A percentile compares a stretch with the other conserved stretches of the same genome.
Conservation (phyloP, 371 early-diverging fungal species). For the Mucor sp. region DNA sequence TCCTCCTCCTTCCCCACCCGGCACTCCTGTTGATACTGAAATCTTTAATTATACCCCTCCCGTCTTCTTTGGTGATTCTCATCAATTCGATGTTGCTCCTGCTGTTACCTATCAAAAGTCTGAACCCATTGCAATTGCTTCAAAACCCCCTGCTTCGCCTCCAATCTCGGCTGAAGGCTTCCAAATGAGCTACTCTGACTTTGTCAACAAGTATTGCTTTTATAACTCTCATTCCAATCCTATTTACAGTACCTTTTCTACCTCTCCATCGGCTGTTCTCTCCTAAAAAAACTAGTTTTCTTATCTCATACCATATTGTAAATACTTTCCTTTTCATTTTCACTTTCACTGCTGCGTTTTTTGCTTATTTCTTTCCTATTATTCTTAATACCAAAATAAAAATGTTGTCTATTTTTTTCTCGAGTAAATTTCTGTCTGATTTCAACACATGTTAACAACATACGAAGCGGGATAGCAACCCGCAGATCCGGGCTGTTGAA, state of each 20-base stretch:
- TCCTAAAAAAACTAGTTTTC: conserved; percentile 13
- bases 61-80: conserved; percentile 7
- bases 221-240: conserved; percentile 39
- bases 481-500: neutral
- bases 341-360: neutral
- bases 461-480: neutral
- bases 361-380: neutral
- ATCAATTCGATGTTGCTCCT: neutral
- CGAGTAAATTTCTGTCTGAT: neutral
- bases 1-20: conserved; percentile 24
- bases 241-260: conserved; percentile 35
- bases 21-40: conserved; percentile 14
- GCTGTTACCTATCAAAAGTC: conserved; percentile 1
- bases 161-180: conserved; percentile 19
- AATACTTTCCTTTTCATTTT: conserved; percentile 1
- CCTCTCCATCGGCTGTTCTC: conserved; percentile 37
- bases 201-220: conserved; percentile 66
- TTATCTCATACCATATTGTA: conserved; percentile 9
- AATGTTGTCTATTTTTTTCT: neutral
- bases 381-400: neutral
- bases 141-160: neutral
- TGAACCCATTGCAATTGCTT: conserved; percentile 1
- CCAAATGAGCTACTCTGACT: conserved; percentile 46
- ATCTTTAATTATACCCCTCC: conserved; percentile 22
- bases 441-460: neutral